Percentiles rank a stretch among this genome's conserved stretches.
Evolutionary conservation across 73 alveolate species (phyloP).

Genomic region (Tetrahymena malaccensis): DNA sequence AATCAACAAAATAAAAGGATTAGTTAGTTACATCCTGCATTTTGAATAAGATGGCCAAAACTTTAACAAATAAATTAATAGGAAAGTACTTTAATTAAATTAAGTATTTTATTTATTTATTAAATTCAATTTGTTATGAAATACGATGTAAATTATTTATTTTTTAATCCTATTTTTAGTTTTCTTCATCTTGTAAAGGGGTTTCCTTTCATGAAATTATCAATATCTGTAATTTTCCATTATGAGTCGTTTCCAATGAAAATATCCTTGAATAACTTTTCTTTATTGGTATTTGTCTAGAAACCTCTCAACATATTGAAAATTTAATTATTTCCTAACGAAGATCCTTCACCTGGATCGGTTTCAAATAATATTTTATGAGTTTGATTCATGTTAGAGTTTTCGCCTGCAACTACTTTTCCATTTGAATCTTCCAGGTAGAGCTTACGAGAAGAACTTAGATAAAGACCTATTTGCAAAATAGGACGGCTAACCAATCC

Average conservation of each 20-base stretch:
- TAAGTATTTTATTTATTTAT: too few relatives aligned
- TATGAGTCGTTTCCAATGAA: background rate
- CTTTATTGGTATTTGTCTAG: background rate
- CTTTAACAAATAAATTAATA: too few relatives aligned
- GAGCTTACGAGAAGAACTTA: background rate
- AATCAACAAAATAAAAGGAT: too few relatives aligned
- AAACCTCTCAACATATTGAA: background rate
- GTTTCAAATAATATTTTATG: background rate
- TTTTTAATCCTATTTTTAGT: background rate
- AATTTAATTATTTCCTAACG: background rate
- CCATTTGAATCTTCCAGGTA: background rate
- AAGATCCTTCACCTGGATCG: background rate
- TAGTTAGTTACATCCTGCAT: background rate
- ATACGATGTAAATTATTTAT: background rate
- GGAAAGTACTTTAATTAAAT: background rate
- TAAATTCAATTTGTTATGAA: background rate
- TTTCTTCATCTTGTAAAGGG: background rate
- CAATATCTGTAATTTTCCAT: background rate
- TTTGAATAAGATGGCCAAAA: background rate
- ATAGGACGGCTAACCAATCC: background rate
- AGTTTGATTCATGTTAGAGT: background rate
- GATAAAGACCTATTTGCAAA: background rate
- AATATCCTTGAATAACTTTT: background rate
- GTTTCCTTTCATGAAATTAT: background rate
- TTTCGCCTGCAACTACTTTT: background rate